Evolutionary conservation across 2,329 filamentous ascomycete species (phyloP), one percentile per base, ranked within the genome.

Genomic region (Furcasterigmium sp.): DNA sequence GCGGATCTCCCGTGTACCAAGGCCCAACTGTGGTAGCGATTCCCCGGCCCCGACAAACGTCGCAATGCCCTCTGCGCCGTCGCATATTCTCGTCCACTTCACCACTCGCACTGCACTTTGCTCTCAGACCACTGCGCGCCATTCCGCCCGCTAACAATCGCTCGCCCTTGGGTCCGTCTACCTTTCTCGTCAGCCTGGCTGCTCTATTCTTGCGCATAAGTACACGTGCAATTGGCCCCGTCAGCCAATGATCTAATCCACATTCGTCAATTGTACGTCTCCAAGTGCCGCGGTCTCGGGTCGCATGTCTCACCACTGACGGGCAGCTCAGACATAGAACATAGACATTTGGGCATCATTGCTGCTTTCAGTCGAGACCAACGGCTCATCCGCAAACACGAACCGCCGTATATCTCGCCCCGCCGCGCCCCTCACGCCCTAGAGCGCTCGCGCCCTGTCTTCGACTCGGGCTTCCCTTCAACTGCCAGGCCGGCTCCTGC

Each of bases 11-110:
- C 38, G 38, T 32, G 30, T 21, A 32, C 29, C 28, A 40, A 29
- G 26, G 26, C 28, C 15, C 19, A 15, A 29, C 21, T 17, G n/a
- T 32, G 38, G 38, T 40, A 40, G 18, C 38, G 10, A 23, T 38
- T 15, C 19, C 15, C 28, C 29, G 25, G 41, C 10, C 21, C n/a
- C 18, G 23, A 26, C 10, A 40, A 17, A 38, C 20, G 28, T 48
- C 43, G 48, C 37, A 23, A 48, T 50, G 48, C 48, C 14, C 36
- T 48, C 42, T 44, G 46, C 41, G 41, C 46, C 40, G 39, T 26
- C 21, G 11, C 38, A 18, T 9, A 18, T 10, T 14, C 29, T 30
- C 10, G 28, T 18, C 18, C 19, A 13, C 30, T 17, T 18, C 17
- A 32, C 28, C 26, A 19, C 28, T 14, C 38, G n/a, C 9, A 15